A percentile compares a stretch with the other conserved stretches of the same genome.
phyloP scores from a whole-genome alignment of 2,329 filamentous ascomycete species.

The Sclerotiophoma versabilis region DNA sequence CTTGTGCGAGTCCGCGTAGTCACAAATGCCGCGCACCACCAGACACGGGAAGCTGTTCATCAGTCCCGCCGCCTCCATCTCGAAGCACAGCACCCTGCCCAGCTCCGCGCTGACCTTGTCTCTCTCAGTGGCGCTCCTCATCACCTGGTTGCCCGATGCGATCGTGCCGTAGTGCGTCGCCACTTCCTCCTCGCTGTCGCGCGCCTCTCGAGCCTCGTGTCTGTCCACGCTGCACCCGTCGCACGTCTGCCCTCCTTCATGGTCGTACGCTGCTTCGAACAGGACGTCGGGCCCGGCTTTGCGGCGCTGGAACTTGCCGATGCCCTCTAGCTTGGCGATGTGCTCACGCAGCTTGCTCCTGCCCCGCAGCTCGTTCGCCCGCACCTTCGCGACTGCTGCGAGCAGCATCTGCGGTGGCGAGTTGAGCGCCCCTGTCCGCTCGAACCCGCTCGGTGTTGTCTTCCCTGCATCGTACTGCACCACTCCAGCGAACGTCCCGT shows the following conservation, averaged over 20 bases:
- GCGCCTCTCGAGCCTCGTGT: neutral
- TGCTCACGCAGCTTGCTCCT: neutral
- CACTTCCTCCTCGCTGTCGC: neutral
- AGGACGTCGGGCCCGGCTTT: constrained; percentile 4
- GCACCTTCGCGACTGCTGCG: constrained; percentile 9
- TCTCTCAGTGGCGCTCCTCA: constrained; percentile 11
- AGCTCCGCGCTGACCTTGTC: constrained; percentile 18
- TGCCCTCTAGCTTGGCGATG: neutral
- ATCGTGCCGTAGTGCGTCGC: constrained; percentile 18
- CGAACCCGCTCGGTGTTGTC: constrained; percentile 9
- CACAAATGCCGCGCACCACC: constrained; percentile 10
- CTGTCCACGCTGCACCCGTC: neutral
- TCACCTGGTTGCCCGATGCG: constrained; percentile 15
- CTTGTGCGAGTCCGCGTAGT: constrained; percentile 14
- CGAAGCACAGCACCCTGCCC: constrained; percentile 7
- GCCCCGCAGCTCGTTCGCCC: neutral
- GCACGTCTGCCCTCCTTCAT: neutral
- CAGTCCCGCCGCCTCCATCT: constrained; percentile 9
- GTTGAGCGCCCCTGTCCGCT: constrained; percentile 16
- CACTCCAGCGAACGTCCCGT: constrained; percentile 10
- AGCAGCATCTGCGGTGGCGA: constrained; percentile 19
- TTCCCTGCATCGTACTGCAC: constrained; percentile 33
- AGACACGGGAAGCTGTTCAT: constrained; percentile 11
- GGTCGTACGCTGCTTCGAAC: neutral
- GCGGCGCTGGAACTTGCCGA: neutral